Evolutionary conservation across 441 rosid species (phyloP).

Genomic region (Adansonia gregorii): DNA sequence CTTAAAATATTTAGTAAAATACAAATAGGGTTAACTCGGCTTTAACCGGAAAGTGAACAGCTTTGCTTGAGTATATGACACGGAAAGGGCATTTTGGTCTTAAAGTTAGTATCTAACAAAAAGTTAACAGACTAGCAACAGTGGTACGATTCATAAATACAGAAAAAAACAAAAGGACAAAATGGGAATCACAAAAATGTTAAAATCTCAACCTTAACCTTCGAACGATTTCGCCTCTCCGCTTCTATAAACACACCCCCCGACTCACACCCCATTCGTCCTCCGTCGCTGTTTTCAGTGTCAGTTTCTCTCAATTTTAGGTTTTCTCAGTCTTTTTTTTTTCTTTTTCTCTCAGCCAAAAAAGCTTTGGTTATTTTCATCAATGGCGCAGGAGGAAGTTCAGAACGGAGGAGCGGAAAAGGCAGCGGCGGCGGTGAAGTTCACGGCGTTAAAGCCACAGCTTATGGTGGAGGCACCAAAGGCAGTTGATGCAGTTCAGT

Average conservation of each 20-base stretch:
- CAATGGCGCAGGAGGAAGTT: slow-evolving; percentile 58
- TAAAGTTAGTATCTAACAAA: neutral
- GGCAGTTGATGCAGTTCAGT: slow-evolving; percentile 71
- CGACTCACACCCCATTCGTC: neutral
- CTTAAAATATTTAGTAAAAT: too few species aligned
- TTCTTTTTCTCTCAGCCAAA: too few species aligned
- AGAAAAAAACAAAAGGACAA: slow-evolving; percentile 19
- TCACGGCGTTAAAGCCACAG: slow-evolving; percentile 65
- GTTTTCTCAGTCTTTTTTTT: neutral
- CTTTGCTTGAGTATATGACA: neutral
- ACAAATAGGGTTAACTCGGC: too few species aligned
- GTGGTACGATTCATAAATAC: slow-evolving; percentile 42
- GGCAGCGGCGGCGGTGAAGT: slow-evolving; percentile 38
- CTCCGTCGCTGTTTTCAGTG: neutral
- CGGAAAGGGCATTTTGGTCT: slow-evolving; percentile 31
- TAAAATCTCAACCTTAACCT: slow-evolving; percentile 35
- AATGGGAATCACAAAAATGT: slow-evolving; percentile 9
- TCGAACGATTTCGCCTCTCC: slow-evolving; percentile 61
- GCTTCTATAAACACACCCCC: slow-evolving; percentile 53
- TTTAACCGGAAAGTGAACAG: too few species aligned
- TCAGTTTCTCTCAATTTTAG: slow-evolving; percentile 20
- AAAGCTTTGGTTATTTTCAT: neutral
- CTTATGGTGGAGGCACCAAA: slow-evolving; percentile 77
- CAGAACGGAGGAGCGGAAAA: slow-evolving; percentile 53
- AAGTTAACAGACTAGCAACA: neutral